These are phyloP conservation scores for Fusarium bulbicola DNA, from an alignment of 2,329 filamentous ascomycete species.

Conservation along the genomic window DNA sequence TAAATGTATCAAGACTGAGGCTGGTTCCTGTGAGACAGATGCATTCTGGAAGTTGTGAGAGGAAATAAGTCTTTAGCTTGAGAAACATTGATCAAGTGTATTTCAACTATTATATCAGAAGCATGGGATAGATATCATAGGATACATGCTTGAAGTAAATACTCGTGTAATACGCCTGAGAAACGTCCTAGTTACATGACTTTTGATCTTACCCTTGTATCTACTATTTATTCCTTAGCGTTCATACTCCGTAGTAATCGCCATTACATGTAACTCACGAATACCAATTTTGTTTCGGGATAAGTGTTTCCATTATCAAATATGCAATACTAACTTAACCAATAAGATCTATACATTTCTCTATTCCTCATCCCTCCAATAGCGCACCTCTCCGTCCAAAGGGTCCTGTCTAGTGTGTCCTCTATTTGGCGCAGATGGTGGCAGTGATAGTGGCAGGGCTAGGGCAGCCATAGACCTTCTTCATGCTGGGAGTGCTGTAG, in stretches of 20 bases:
- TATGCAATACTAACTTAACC: neutral
- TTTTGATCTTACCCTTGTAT: fast-evolving
- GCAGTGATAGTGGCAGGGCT: slow-evolving; percentile 50
- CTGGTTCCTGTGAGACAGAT: fast-evolving
- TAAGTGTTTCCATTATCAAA: neutral
- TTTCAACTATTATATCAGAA: fast-evolving
- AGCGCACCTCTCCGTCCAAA: fast-evolving
- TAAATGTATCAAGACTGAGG: neutral
- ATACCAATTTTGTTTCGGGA: fast-evolving
- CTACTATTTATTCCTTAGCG: too few species aligned
- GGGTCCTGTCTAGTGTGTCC: neutral
- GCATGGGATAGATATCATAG: fast-evolving
- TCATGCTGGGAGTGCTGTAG: slow-evolving; percentile 52
- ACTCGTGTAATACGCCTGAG: fast-evolving
- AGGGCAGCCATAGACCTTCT: slow-evolving; percentile 54
- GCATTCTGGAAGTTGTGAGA: fast-evolving
- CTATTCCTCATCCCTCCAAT: fast-evolving
- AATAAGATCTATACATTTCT: neutral
- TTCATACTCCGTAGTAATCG: too few species aligned
- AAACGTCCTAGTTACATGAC: fast-evolving
- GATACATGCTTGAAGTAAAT: too few species aligned
- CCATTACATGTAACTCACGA: fast-evolving
- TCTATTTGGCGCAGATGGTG: slow-evolving; percentile 42
- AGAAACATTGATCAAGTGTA: fast-evolving
- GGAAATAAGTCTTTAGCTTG: fast-evolving